Conservation (phyloP, 2,329 filamentous ascomycete genomes). For the Aplosporella prunicola region DNA sequence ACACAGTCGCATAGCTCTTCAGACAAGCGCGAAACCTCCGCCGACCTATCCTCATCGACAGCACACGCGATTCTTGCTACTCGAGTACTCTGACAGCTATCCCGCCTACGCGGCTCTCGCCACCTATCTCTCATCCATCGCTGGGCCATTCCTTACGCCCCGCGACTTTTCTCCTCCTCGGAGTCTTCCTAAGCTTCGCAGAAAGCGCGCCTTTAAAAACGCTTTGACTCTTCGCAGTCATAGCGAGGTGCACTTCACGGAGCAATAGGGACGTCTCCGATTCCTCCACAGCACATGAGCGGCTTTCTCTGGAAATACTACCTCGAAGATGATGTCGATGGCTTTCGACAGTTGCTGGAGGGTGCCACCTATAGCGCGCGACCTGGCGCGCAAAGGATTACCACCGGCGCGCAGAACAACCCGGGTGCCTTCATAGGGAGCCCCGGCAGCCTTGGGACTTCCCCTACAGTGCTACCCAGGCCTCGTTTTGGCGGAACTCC, state of each 20-base stretch:
- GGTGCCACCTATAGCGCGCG: conserved; percentile 53
- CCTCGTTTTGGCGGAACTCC: conserved; percentile 24
- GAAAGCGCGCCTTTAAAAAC: conserved; percentile 66
- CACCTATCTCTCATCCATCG: conserved; percentile 9
- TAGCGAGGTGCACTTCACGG: conserved; percentile 71
- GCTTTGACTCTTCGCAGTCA: conserved; percentile 80
- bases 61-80: not conserved
- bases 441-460: conserved; percentile 38
- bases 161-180: conserved; percentile 12
- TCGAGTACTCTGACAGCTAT: not conserved
- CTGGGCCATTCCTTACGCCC: conserved; percentile 5
- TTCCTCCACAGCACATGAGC: conserved; percentile 62
- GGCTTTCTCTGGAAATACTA: conserved; percentile 94
- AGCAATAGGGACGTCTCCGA: conserved; percentile 37
- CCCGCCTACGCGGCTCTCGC: conserved; percentile 5
- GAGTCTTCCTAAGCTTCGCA: conserved; percentile 41
- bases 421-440: conserved; percentile 22
- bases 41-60: not conserved
- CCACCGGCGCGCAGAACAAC: conserved; percentile 1
- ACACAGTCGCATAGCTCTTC: not conserved
- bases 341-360: conserved; percentile 80
- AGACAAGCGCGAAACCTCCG: not conserved
- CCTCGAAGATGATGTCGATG: conserved; percentile 95
- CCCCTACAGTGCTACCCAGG: conserved; percentile 32
- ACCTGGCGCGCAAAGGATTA: conserved; percentile 42